These are phyloP conservation scores for Neoboletus subvelutipes DNA, from an alignment of 768 basidiomycete genomes.

Conservation along the genomic window DNA sequence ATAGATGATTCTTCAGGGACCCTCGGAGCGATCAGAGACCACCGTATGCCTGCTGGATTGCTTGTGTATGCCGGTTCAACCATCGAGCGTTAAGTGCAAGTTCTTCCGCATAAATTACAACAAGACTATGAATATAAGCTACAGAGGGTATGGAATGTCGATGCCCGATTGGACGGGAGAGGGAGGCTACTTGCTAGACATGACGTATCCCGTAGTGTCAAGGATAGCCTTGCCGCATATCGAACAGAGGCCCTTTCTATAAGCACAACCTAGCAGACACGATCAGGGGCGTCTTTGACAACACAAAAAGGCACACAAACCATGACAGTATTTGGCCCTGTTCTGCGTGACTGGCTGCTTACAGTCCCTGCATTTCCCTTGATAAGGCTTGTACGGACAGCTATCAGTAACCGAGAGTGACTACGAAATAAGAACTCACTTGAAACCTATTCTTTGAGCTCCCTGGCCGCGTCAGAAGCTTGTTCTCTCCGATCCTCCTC, in stretches of 20 bases:
- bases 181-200: constrained; percentile 74
- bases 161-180: background rate
- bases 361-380: constrained; percentile 85
- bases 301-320: constrained; percentile 39
- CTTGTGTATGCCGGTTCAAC: background rate
- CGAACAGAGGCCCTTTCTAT: constrained; percentile 81
- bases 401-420: constrained; percentile 2
- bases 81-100: background rate
- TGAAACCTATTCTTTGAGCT: constrained; percentile 76
- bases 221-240: constrained; percentile 88
- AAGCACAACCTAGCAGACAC: constrained; percentile 67
- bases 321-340: constrained; percentile 86
- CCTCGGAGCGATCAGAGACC: background rate
- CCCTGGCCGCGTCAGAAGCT: constrained; percentile 68
- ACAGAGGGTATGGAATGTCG: constrained; percentile 25
- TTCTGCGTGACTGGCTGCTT: constrained; percentile 84
- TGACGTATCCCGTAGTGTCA: constrained; percentile 79
- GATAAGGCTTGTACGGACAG: constrained; percentile 61
- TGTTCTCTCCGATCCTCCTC: constrained; percentile 83
- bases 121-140: constrained; percentile 9
- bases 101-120: constrained; percentile 12
- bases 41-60: too few relatives aligned
- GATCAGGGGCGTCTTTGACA: constrained; percentile 4
- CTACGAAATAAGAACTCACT: constrained; percentile 41
- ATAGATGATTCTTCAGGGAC: background rate